phyloP scores from a whole-genome alignment of 2,329 filamentous ascomycete genomes.

The Conoideocrella luteorostrata region DNA sequence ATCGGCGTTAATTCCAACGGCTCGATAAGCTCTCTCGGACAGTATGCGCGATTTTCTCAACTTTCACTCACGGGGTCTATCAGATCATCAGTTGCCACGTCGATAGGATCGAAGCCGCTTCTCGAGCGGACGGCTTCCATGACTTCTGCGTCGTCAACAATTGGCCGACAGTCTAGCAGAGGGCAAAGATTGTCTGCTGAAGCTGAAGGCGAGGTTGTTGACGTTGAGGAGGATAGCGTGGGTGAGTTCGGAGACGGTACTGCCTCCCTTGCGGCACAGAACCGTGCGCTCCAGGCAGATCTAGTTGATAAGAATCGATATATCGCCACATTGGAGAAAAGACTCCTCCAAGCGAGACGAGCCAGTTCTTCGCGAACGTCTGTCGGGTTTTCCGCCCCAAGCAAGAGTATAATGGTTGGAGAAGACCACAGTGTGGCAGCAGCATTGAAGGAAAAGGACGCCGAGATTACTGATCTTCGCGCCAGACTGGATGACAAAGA shows the following conservation, averaged over 20 bases:
- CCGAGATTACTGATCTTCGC: conserved; percentile 85
- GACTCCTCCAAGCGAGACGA: conserved; percentile 80
- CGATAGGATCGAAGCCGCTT: conserved; percentile 41
- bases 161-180: conserved; percentile 46
- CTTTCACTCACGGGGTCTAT: conserved; percentile 49
- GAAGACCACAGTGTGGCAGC: conserved; percentile 72
- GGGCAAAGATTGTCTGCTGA: conserved; percentile 38
- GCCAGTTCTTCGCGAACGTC: conserved; percentile 87
- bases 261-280: conserved; percentile 76
- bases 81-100: conserved; percentile 65
- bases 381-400: conserved; percentile 57
- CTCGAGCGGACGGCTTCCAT: conserved; percentile 62
- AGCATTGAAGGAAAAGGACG: conserved; percentile 79
- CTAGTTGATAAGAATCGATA: conserved; percentile 96
- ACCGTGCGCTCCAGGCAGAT: conserved; percentile 88
- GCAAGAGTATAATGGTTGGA: conserved; percentile 61
- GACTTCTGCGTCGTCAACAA: conserved; percentile 55
- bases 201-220: conserved; percentile 32
- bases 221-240: conserved; percentile 60
- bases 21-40: conserved; percentile 61
- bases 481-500: conserved; percentile 91
- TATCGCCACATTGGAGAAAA: conserved; percentile 87
- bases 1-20: conserved; percentile 82
- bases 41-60: conserved; percentile 56
- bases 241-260: conserved; percentile 84